Conservation (phyloP, 2,329 filamentous ascomycete genomes). For the Orbilia oligospora region DNA sequence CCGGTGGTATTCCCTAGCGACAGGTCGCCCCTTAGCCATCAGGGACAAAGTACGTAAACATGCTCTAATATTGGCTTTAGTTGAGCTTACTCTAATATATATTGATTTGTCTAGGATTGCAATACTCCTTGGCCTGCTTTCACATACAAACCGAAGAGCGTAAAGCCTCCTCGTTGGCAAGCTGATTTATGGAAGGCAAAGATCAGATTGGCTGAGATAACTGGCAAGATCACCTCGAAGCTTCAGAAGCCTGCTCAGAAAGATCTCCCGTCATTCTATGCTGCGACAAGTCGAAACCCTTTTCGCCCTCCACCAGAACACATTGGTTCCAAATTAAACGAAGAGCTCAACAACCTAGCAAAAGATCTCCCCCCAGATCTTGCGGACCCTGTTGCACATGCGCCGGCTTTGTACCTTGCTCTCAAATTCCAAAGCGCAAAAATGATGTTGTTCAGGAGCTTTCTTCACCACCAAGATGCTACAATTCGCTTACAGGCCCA, state of each 20-base stretch:
- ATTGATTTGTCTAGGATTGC: conserved; percentile 44
- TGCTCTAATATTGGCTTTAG: background rate
- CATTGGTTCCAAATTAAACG: conserved; percentile 49
- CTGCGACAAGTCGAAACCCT: conserved; percentile 46
- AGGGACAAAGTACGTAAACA: conserved; percentile 47
- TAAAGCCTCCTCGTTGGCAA: conserved; percentile 48
- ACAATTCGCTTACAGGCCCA: conserved; percentile 55
- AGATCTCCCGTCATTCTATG: conserved; percentile 54
- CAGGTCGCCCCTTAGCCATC: conserved; percentile 49
- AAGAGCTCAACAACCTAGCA: conserved; percentile 55
- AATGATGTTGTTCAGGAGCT: conserved; percentile 59
- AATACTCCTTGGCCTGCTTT: conserved; percentile 55
- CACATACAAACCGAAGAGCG: conserved; percentile 37
- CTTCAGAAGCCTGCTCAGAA: conserved; percentile 53
- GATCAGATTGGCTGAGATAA: conserved; percentile 52
- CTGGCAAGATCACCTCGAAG: conserved; percentile 59
- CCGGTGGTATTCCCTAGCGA: conserved; percentile 57
- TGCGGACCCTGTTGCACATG: conserved; percentile 45
- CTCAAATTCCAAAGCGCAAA: conserved; percentile 58
- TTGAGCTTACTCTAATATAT: conserved; percentile 15
- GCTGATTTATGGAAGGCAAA: conserved; percentile 54
- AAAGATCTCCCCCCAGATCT: conserved; percentile 41
- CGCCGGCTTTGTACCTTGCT: conserved; percentile 42
- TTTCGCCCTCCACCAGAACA: conserved; percentile 56
- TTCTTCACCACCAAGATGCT: conserved; percentile 52